Percentiles rank a stretch among this genome's conserved stretches.
Conservation (phyloP, 2,329 filamentous ascomycete genomes). For the Cadophora gregata region DNA sequence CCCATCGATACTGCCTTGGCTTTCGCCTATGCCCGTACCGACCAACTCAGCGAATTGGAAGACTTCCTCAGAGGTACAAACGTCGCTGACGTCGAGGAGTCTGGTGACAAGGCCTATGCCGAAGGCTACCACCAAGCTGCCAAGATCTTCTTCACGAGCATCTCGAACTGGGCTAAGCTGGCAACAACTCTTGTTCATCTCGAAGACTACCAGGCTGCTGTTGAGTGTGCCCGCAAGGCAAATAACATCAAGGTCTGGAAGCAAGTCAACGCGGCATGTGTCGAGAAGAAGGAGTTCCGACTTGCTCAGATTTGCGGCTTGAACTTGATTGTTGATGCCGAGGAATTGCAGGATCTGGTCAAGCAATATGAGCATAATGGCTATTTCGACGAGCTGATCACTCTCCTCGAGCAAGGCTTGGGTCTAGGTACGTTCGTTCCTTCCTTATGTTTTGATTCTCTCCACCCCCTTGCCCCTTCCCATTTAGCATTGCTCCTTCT, state of each 20-base stretch:
- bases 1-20: conserved; percentile 92
- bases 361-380: conserved; percentile 97
- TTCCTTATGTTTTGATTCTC: not conserved
- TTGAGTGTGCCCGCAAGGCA: conserved; percentile 96
- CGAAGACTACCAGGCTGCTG: conserved; percentile 94
- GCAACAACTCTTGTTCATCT: conserved; percentile 97
- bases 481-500: too few species aligned
- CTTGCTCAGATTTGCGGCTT: conserved; percentile 98
- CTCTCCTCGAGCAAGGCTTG: conserved; percentile 90
- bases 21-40: conserved; percentile 90
- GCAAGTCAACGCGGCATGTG: conserved; percentile 95
- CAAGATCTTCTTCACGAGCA: conserved; percentile 98
- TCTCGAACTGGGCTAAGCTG: conserved; percentile 99
- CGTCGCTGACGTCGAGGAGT: conserved; percentile 94
- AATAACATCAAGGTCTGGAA: conserved; percentile 99
- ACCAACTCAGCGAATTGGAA: conserved; percentile 91
- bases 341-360: conserved; percentile 90
- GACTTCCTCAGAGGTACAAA: conserved; percentile 94
- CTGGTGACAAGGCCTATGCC: conserved; percentile 95
- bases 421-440: conserved; percentile 59
- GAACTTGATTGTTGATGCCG: conserved; percentile 96
- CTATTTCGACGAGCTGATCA: conserved; percentile 98
- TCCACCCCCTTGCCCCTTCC: too few species aligned
- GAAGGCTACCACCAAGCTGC: conserved; percentile 95
- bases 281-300: conserved; percentile 98